These are phyloP conservation scores for Venturia asperata DNA, from an alignment of 2,329 filamentous ascomycete species.

Conservation along the genomic window DNA sequence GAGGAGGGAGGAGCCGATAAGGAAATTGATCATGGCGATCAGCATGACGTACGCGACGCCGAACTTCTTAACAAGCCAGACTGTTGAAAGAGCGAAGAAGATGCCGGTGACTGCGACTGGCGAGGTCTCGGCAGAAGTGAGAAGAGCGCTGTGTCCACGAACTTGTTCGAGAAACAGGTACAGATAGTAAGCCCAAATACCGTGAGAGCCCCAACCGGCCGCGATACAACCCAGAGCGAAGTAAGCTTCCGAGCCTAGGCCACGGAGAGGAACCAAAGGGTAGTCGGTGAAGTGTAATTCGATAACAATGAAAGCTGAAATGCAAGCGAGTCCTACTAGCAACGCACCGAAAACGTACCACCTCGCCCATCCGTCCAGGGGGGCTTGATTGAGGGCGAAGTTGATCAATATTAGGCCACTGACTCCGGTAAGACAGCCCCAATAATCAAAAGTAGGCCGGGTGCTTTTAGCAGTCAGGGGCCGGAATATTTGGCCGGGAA, in stretches of 20 bases:
- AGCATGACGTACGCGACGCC: conserved; percentile 30
- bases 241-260: conserved; percentile 24
- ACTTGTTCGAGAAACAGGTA: conserved; percentile 14
- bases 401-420: conserved; percentile 28
- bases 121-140: conserved; percentile 18
- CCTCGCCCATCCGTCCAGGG: conserved; percentile 27
- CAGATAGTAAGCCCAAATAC: conserved; percentile 21
- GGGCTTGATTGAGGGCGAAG: conserved; percentile 29
- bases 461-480: neutral
- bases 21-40: conserved; percentile 36
- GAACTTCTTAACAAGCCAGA: conserved; percentile 19
- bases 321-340: conserved; percentile 26
- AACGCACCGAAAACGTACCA: conserved; percentile 27
- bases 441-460: conserved; percentile 25
- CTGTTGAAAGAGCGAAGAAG: conserved; percentile 18
- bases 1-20: conserved; percentile 35
- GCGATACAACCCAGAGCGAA: conserved; percentile 27
- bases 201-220: conserved; percentile 30
- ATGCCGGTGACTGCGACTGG: conserved; percentile 21
- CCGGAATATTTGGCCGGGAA: conserved; percentile 20
- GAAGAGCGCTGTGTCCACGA: conserved; percentile 16
- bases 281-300: conserved; percentile 24
- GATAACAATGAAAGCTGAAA: conserved; percentile 28
- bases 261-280: conserved; percentile 25
- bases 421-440: conserved; percentile 28